phyloP scores from a whole-genome alignment of 164 flowering plant species.

The Nymphaea colorata region DNA sequence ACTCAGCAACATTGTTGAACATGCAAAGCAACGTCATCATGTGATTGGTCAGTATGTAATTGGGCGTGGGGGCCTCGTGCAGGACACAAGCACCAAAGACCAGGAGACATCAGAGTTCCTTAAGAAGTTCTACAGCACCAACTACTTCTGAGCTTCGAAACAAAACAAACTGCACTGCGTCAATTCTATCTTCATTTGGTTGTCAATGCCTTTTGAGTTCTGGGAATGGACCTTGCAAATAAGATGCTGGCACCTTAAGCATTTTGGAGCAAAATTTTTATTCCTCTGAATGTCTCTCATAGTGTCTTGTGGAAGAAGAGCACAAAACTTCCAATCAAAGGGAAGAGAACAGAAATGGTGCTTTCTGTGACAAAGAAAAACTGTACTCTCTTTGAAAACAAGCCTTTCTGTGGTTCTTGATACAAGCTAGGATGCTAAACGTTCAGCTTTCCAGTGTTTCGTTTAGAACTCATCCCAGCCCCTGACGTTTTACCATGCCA shows the following conservation, averaged over 20 bases:
- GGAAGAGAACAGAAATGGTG: no score
- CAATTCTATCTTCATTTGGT: neutral
- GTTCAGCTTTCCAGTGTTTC: no score
- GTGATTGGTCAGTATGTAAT: slow-evolving; percentile 83
- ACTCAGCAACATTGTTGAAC: slow-evolving; percentile 54
- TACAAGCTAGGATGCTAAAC: no score
- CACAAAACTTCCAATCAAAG: no score
- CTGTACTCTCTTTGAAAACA: no score
- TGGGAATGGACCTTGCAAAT: neutral
- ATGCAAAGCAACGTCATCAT: slow-evolving; percentile 92
- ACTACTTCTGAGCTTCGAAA: slow-evolving; percentile 16
- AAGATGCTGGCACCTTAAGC: neutral
- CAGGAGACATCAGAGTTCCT: slow-evolving; percentile 57
- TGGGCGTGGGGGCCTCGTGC: slow-evolving; percentile 43
- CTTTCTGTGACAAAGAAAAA: no score
- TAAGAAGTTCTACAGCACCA: slow-evolving; percentile 58
- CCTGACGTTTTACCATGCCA: no score
- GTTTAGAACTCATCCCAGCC: no score
- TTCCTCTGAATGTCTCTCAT: no score
- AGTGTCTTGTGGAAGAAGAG: no score
- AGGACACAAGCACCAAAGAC: slow-evolving; percentile 45
- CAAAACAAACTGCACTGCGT: neutral
- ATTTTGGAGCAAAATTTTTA: no score
- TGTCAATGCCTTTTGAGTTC: neutral
- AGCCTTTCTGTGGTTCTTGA: no score